Evolutionary conservation across 352 stramenopile species (phyloP).

Genomic region (Globisporangium sylvaticum): DNA sequence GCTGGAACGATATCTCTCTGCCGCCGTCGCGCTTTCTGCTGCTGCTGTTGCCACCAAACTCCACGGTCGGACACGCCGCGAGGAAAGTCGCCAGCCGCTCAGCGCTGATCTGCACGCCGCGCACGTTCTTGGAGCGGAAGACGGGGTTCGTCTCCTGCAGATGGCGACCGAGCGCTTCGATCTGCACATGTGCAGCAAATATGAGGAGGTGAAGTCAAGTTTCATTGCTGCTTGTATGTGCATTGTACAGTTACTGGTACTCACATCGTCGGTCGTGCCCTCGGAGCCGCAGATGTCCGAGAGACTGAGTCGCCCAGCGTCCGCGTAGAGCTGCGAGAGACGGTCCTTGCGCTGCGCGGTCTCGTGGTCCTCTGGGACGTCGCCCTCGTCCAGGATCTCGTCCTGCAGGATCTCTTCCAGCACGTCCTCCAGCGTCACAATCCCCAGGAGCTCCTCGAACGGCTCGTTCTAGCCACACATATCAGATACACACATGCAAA

Average conservation of each 20-base stretch:
- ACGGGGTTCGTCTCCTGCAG: conserved; percentile 30
- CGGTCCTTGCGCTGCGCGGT: conserved; percentile 44
- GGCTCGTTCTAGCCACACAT: conserved; percentile 58
- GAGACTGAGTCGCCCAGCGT: conserved; percentile 39
- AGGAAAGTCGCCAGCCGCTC: conserved; percentile 27
- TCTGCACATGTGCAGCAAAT: conserved; percentile 13
- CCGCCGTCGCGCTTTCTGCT: background rate
- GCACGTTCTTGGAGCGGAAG: conserved; percentile 28
- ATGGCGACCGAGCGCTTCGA: conserved; percentile 26
- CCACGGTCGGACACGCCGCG: conserved; percentile 24
- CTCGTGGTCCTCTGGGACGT: conserved; percentile 50
- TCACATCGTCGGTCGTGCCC: conserved; percentile 29
- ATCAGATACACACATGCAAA: background rate
- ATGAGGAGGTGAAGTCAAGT: too few species aligned
- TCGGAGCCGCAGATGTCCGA: conserved; percentile 38
- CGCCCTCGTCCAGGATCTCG: conserved; percentile 96
- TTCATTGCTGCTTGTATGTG: too few species aligned
- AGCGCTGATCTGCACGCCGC: conserved; percentile 23
- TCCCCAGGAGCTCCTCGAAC: conserved; percentile 92
- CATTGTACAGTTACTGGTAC: too few species aligned
- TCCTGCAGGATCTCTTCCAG: conserved; percentile 96
- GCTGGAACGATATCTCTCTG: background rate
- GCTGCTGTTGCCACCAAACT: conserved; percentile 15
- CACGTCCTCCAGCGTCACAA: conserved; percentile 98
- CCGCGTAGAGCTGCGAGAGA: conserved; percentile 43